Conservation (phyloP, 2,329 filamentous ascomycete species). For the Mariannaea sp. region DNA sequence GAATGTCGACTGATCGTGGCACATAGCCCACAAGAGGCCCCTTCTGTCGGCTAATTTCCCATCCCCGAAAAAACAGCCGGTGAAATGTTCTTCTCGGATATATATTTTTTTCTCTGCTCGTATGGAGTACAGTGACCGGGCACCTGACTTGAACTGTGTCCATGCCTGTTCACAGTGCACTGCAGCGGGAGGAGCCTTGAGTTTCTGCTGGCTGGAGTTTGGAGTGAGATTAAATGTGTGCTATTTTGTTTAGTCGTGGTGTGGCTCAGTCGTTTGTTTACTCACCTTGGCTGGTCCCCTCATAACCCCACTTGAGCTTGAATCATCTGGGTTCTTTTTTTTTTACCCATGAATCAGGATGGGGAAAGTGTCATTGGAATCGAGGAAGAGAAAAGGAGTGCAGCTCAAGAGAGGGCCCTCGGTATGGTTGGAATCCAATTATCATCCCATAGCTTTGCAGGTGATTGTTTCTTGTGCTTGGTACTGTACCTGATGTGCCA, state of each 20-base stretch:
- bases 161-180: too few species aligned
- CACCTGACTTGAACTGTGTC: too few species aligned
- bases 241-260: neutral
- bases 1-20: neutral
- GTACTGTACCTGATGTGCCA: neutral
- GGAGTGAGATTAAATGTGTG: constrained; percentile 2
- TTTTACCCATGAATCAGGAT: constrained; percentile 1
- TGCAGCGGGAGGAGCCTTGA: too few species aligned
- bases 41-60: too few species aligned
- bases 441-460: too few species aligned
- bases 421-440: too few species aligned
- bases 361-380: neutral
- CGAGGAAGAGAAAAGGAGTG: neutral
- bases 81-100: too few species aligned
- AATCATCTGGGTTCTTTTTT: constrained; percentile 11
- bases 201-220: neutral
- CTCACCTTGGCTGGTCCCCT: constrained; percentile 9
- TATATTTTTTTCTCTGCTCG: too few species aligned
- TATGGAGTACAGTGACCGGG: too few species aligned
- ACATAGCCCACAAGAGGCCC: too few species aligned
- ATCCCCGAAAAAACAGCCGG: too few species aligned
- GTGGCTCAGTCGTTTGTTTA: constrained; percentile 21
- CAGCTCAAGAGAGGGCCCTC: neutral
- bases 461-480: too few species aligned
- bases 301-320: neutral